These are phyloP conservation scores for Isabelozyma gotoi DNA, from an alignment of 805 yeast genomes.

Conservation along the genomic window DNA sequence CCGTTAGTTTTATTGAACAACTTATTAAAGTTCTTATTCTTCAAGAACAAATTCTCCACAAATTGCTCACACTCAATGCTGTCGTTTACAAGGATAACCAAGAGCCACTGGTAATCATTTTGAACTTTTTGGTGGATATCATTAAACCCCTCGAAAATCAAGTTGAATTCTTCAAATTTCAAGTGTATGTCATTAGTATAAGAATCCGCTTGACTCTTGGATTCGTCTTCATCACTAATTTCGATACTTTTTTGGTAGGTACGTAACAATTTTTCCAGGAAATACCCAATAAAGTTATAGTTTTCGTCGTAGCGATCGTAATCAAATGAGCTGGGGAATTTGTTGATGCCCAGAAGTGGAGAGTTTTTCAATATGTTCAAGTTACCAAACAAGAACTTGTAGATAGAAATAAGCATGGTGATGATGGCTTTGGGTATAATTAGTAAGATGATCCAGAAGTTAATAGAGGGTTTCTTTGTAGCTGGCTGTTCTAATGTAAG, in stretches of 20 bases:
- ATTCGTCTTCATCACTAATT: not conserved
- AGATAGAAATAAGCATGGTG: constrained; percentile 37
- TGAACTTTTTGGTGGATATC: constrained; percentile 26
- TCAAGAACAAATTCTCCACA: constrained; percentile 12
- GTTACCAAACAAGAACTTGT: constrained; percentile 21
- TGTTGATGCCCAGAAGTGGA: constrained; percentile 9
- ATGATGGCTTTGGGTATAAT: constrained; percentile 55
- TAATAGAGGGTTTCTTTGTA: constrained; percentile 14
- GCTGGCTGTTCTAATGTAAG: constrained; percentile 1
- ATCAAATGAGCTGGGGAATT: constrained; percentile 24
- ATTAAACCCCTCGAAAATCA: constrained; percentile 24
- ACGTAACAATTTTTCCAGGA: not conserved
- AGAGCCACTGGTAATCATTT: constrained; percentile 29
- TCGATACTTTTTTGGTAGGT: not conserved
- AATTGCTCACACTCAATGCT: constrained; percentile 17
- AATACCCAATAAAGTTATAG: constrained; percentile 9
- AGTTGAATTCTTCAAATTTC: constrained; percentile 6
- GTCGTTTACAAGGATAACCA: constrained; percentile 32
- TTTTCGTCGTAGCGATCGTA: constrained; percentile 23
- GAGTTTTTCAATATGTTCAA: constrained; percentile 3
- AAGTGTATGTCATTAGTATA: not conserved
- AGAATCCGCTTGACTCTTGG: constrained; percentile 1
- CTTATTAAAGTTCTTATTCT: constrained; percentile 13
- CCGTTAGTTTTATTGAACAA: constrained; percentile 30
- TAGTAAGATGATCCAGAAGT: constrained; percentile 52